Base-by-base conservation (phyloP, 768 basidiomycete genomes). In the Favolaschia claudopus region DNA sequence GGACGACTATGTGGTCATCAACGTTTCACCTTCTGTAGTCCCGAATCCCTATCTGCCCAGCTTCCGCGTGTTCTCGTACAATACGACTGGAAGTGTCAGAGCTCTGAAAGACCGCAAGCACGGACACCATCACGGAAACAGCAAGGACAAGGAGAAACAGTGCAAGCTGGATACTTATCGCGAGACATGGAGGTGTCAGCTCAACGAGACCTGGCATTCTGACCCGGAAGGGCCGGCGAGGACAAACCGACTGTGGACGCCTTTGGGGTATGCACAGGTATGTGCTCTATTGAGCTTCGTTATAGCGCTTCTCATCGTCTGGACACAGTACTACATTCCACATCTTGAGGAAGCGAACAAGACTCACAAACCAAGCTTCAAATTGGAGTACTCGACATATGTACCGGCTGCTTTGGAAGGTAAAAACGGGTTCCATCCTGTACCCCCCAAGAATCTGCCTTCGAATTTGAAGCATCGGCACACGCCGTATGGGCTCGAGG, bases 241-340 rank as follows among this genome's bases (percentile, higher is more conserved):
- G 55, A 77, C 67, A 31, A 95, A 95, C 71, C 77, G 76, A 46
- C 79, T 82, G 43, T 89, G 89, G 83, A 85, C 86, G 9, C 89
- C 91, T 5, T 76, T 95, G 37, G 93, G 93, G 40, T 97, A 89
- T 77, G 88, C 91, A 45, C 95, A 96, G 84, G 93, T 92, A 69
- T 51, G 82, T 64, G 22, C 27, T 32, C 64, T 66, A 65, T 66
- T 36, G 64, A 24, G 20, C 27, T 32, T 55, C 50, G 36, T 31
- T 34, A 38, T 45, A 22, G 31, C 42, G 55, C 29, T 45, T 36
- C 58, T 34, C 36, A 48, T 64, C 31, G 62, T 52, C 55, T 31
- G 45, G 44, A n/a, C n/a, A n/a, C 73, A 92, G 90, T 92, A 85
- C 70, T 87, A 84, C 69, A 72, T 95, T 40, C 88, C 89, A 0